phyloP scores from a whole-genome alignment of 306 rosid species.

The Fragaria vesca region DNA sequence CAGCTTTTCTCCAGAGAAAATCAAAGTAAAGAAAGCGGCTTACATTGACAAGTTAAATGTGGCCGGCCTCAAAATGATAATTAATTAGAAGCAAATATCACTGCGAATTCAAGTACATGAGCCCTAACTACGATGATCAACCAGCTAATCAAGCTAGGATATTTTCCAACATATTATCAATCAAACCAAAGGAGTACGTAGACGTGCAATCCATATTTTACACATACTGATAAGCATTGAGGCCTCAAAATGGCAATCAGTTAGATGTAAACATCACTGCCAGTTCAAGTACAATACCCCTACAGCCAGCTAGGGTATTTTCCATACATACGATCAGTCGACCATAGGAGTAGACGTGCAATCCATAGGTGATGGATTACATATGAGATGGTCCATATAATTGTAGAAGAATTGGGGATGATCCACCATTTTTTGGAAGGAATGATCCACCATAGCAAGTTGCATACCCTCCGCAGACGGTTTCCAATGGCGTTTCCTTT shows the following conservation, averaged over 20 bases:
- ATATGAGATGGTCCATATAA: constrained; percentile 37
- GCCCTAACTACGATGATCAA: not conserved
- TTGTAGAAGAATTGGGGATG: constrained; percentile 21
- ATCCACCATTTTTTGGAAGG: constrained; percentile 32
- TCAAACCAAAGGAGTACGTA: constrained; percentile 22
- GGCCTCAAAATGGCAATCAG: not conserved
- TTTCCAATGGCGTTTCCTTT: constrained; percentile 59
- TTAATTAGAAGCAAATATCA: not conserved
- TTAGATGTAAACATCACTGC: not conserved
- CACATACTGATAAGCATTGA: not conserved
- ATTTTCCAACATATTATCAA: not conserved
- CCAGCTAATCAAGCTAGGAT: not conserved
- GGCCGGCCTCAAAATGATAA: not conserved
- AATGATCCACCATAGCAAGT: constrained; percentile 39
- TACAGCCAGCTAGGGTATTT: not conserved
- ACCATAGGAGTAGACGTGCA: constrained; percentile 35
- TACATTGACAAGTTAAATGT: not conserved
- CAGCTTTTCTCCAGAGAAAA: no score
- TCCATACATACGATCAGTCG: not conserved
- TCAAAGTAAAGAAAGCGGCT: no score
- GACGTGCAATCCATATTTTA: constrained; percentile 30
- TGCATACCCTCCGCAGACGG: constrained; percentile 51
- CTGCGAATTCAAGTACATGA: not conserved
- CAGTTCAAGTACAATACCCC: not conserved
- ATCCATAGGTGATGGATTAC: constrained; percentile 43